phyloP scores from a whole-genome alignment of 495 filamentous ascomycete genomes.

The Choiromyces venosus region DNA sequence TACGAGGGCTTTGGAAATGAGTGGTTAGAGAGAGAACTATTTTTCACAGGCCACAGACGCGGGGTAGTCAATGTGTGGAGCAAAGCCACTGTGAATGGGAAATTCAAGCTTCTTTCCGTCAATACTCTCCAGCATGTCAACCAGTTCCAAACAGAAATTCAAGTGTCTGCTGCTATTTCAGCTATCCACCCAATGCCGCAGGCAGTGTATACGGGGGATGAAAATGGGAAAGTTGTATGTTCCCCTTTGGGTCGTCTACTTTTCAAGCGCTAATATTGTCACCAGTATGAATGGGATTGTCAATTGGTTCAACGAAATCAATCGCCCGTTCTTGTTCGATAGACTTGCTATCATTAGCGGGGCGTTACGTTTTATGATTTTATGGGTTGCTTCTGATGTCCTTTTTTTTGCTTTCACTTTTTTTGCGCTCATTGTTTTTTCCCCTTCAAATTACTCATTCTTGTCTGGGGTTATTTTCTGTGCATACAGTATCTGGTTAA shows the following conservation, averaged over 20 bases:
- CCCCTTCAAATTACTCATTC: not conserved
- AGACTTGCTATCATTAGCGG: conserved; percentile 4
- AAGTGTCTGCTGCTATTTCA: conserved; percentile 76
- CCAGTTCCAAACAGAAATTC: conserved; percentile 64
- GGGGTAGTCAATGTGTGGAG: conserved; percentile 76
- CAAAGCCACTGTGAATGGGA: conserved; percentile 47
- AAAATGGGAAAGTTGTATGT: conserved; percentile 73
- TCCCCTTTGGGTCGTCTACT: not conserved
- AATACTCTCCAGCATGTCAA: conserved; percentile 81
- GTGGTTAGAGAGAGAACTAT: conserved; percentile 78
- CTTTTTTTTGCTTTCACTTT: conserved; percentile 3
- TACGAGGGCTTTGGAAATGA: conserved; percentile 90
- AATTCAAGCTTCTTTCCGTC: conserved; percentile 53
- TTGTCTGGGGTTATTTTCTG: not conserved
- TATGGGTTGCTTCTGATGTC: conserved; percentile 19
- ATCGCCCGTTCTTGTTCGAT: conserved; percentile 30
- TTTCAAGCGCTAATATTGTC: conserved; percentile 15
- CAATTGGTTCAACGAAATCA: conserved; percentile 38
- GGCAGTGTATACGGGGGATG: conserved; percentile 88
- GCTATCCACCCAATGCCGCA: conserved; percentile 78
- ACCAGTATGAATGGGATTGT: conserved; percentile 42
- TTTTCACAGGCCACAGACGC: conserved; percentile 80
- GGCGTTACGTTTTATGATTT: conserved; percentile 17
- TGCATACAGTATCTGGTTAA: not conserved
- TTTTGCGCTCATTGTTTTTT: not conserved